These are phyloP conservation scores for Magnolia officinalis DNA, from an alignment of 164 flowering plant genomes.

Conservation along the genomic window DNA sequence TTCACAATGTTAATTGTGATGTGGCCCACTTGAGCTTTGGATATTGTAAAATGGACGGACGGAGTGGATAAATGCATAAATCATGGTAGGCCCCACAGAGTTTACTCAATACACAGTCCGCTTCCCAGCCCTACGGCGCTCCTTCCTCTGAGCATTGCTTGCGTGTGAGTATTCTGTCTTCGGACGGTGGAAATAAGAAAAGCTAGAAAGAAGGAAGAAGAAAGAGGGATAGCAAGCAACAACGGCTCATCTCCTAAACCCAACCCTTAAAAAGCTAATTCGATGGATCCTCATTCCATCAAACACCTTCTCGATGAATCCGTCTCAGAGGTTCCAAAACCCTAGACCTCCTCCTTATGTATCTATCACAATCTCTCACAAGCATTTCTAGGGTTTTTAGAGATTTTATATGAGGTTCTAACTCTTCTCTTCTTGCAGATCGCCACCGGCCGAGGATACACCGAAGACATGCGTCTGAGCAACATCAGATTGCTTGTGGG, in stretches of 20 bases:
- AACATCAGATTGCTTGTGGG: conserved; percentile 72
- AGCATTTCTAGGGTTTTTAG: not conserved
- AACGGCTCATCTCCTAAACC: conserved; percentile 13
- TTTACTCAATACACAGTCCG: no score
- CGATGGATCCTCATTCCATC: conserved; percentile 79
- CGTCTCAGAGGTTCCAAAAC: conserved; percentile 59
- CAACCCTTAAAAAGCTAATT: conserved; percentile 73
- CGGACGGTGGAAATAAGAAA: not conserved
- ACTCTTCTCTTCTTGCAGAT: conserved; percentile 36
- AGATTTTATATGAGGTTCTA: no score
- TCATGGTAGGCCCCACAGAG: no score
- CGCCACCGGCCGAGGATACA: conserved; percentile 64
- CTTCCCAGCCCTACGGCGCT: no score
- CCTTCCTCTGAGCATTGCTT: no score
- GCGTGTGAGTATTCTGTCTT: no score
- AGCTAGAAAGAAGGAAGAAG: not conserved
- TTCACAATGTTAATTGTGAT: no score
- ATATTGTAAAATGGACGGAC: no score
- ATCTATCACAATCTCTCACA: not conserved
- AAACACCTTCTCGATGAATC: conserved; percentile 88
- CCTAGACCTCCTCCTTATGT: conserved; percentile 4
- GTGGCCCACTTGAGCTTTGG: no score
- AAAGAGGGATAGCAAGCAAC: conserved; percentile 12
- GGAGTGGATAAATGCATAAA: no score
- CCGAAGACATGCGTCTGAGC: conserved; percentile 78